Evolutionary conservation across 2,329 filamentous ascomycete species (phyloP).

Genomic region (Colletotrichum cereale): DNA sequence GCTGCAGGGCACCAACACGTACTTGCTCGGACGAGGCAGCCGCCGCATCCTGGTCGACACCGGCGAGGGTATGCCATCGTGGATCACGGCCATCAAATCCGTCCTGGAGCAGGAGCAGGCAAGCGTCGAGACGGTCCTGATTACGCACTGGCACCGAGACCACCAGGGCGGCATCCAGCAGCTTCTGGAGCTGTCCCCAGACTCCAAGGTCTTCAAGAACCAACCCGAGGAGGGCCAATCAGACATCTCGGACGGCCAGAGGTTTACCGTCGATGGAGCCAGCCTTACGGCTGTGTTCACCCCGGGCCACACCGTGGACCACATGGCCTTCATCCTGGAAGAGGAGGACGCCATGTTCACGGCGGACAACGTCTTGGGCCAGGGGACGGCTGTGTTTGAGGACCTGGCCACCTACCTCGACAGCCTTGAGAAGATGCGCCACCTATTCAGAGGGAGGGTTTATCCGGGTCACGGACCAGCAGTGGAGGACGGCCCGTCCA

Average conservation of each 20-base stretch:
- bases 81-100: slow-evolving; percentile 74
- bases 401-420: slow-evolving; percentile 77
- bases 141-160: slow-evolving; percentile 95
- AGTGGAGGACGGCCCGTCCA: slow-evolving; percentile 77
- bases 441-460: slow-evolving; percentile 73
- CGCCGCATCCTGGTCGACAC: slow-evolving; percentile 89
- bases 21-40: slow-evolving; percentile 83
- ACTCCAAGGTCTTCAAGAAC: slow-evolving; percentile 75
- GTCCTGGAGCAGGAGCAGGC: slow-evolving; percentile 77
- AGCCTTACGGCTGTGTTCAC: slow-evolving; percentile 74
- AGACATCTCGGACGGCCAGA: slow-evolving; percentile 64
- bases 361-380: slow-evolving; percentile 88
- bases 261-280: slow-evolving; percentile 69
- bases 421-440: slow-evolving; percentile 77
- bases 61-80: slow-evolving; percentile 82
- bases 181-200: slow-evolving; percentile 73
- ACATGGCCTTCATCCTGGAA: slow-evolving; percentile 81
- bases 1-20: slow-evolving; percentile 90
- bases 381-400: slow-evolving; percentile 89
- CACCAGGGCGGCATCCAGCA: slow-evolving; percentile 83
- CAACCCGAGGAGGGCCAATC: slow-evolving; percentile 65
- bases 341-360: slow-evolving; percentile 90
- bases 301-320: slow-evolving; percentile 82
- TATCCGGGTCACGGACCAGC: slow-evolving; percentile 92
- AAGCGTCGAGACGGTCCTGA: slow-evolving; percentile 74